Evolutionary conservation across 208 protist species (phyloP), one percentile per base, ranked within the genome.

Genomic region (Leishmania martiniquensis): DNA sequence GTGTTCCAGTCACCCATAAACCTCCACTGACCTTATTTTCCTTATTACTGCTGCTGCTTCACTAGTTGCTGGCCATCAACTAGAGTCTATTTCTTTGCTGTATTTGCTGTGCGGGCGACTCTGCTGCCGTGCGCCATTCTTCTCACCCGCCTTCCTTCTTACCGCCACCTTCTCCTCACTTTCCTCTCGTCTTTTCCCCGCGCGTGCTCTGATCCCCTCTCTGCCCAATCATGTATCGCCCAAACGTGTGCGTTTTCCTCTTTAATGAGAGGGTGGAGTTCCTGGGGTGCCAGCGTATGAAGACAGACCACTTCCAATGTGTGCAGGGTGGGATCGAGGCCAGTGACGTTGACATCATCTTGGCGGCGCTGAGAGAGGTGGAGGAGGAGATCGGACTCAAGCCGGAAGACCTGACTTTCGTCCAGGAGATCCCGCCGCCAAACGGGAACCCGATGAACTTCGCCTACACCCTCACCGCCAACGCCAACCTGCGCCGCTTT

Each of bases 321-420:
- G 91, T 96, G 22, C 91, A 96, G 76, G 93, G 93, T 5, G 93
- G 93, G 49, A 85, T 96, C 51, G 93, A 96, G 79, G 47, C 85
- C 51, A 9, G 51, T 7, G 93, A 96, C 65, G 39, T 25, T 2
- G 88, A 94, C 71, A 82, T 94, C 57, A 37, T 90, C 0, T 49
- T 84, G 20, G 90, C 93, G 0, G 93, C 89, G 4, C 77, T 87
- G 52, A 87, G 93, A 25, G 93, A 96, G 79, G 80, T 95, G 12
- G 57, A 90, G 37, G 93, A 96, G 75, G 93, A 96, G 78, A 91
- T 95, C 70, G 89, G 91, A 1, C 82, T 96, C 22, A 55, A 65
- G 25, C 67, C 83, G 13, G 22, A 86, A 47, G 88, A 92, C 25
- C 29, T 96, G 4, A 49, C 29, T 6, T 95, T 95, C 75, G 86